phyloP scores from a whole-genome alignment of 257 asterid genomes.

The Sherardia arvensis region DNA sequence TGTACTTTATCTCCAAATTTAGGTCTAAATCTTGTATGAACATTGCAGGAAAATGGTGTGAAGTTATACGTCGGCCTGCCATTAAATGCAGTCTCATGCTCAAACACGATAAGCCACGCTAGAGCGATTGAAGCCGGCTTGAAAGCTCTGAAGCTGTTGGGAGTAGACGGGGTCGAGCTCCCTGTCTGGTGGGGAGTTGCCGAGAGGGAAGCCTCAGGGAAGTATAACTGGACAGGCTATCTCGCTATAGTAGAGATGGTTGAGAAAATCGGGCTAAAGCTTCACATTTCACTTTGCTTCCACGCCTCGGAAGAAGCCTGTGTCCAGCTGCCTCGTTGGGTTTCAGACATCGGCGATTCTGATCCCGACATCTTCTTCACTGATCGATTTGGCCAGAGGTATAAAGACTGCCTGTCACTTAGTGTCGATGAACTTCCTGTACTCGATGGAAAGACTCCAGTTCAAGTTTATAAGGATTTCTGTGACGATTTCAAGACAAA shows the following conservation, averaged over 20 bases:
- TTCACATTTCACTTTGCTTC: slow-evolving; percentile 62
- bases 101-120: slow-evolving; percentile 46
- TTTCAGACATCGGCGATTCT: slow-evolving; percentile 46
- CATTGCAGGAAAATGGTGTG: slow-evolving; percentile 39
- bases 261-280: slow-evolving; percentile 51
- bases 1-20: neutral
- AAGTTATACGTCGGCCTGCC: slow-evolving; percentile 79
- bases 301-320: slow-evolving; percentile 43
- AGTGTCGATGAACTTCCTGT: slow-evolving; percentile 67
- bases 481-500: slow-evolving; percentile 54
- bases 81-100: slow-evolving; percentile 52
- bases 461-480: slow-evolving; percentile 52
- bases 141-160: slow-evolving; percentile 67
- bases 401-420: slow-evolving; percentile 57
- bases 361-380: slow-evolving; percentile 46
- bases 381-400: slow-evolving; percentile 51
- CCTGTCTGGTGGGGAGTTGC: slow-evolving; percentile 95
- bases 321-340: slow-evolving; percentile 63
- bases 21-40: neutral
- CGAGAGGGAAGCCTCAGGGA: slow-evolving; percentile 58
- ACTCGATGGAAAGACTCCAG: slow-evolving; percentile 73
- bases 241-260: slow-evolving; percentile 57
- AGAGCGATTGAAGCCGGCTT: slow-evolving; percentile 77
- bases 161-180: slow-evolving; percentile 84
- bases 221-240: slow-evolving; percentile 69